Percentiles rank a stretch among this genome's conserved stretches.
Conservation (phyloP, 371 early-diverging fungal species). For the Gilbertella persicaria region DNA sequence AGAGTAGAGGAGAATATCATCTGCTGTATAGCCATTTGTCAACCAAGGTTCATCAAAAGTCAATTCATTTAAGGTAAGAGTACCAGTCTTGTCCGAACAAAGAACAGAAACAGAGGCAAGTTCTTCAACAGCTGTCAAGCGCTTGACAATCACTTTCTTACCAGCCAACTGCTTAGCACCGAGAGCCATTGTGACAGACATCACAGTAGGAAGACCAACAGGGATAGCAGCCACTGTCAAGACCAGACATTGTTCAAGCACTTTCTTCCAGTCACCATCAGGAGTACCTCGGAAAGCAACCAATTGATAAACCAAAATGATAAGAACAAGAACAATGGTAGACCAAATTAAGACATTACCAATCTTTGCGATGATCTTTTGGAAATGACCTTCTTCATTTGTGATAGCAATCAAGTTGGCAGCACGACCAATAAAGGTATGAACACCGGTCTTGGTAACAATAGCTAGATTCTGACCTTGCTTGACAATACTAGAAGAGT, state of each 20-base stretch:
- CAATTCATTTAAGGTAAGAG: constrained; percentile 89
- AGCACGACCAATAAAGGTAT: constrained; percentile 91
- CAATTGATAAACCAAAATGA: constrained; percentile 76
- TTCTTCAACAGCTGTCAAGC: constrained; percentile 92
- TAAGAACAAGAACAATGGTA: constrained; percentile 73
- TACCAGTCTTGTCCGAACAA: constrained; percentile 97
- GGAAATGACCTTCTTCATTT: constrained; percentile 84
- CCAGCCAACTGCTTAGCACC: constrained; percentile 88
- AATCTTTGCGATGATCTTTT: constrained; percentile 81
- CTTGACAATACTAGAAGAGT: constrained; percentile 83
- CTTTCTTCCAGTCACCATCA: constrained; percentile 31
- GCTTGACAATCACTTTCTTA: constrained; percentile 94
- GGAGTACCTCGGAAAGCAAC: constrained; percentile 38
- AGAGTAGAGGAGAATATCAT: constrained; percentile 77
- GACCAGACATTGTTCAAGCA: constrained; percentile 62
- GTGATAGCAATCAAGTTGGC: constrained; percentile 86
- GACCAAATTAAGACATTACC: constrained; percentile 80
- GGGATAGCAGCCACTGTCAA: constrained; percentile 67
- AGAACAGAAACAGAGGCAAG: constrained; percentile 91
- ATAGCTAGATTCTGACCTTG: constrained; percentile 86
- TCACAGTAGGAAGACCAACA: constrained; percentile 92
- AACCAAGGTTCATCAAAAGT: constrained; percentile 83
- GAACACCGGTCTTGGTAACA: constrained; percentile 82
- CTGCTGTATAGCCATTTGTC: constrained; percentile 67
- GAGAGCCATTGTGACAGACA: constrained; percentile 94